Base-by-base conservation (phyloP, 2,329 filamentous ascomycete species). In the Ampelomyces quisqualis region DNA sequence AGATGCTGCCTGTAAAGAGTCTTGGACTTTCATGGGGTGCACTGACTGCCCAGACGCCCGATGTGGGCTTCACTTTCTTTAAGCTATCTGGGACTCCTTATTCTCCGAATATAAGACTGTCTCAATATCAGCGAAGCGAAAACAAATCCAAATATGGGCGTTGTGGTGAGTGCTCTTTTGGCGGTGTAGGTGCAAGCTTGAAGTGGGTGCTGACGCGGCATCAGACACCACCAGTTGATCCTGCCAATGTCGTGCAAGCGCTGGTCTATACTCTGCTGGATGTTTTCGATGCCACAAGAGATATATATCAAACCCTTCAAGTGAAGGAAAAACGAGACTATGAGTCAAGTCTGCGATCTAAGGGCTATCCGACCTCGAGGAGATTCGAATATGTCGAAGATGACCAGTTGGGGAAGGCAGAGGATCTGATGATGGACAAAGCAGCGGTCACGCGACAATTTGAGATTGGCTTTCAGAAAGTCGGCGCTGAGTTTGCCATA, bases 271-370 rank as follows among this genome's bases (percentile, higher is more conserved):
- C 55, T 7, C 40, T 68, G 24, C 34, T 63, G 26, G 63, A 62
- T 27, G 60, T 65, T n/a, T 64, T 68, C 30, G 63, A 67, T 42
- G 62, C 64, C 14, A 59, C 64, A 4, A 53, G 54, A 34, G 65
- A 68, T 45, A 44, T 67, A 2, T 57, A 60, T 23, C 51, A 58
- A 20, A 68, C 60, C 2, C 47, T 68, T 26, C 51, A 44, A 11
- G 43, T 42, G 7, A 68, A 67, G 27, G 62, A 67, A 38, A 61
- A 58, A 44, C 58, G 61, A 32, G 65, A 66, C 21, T 55, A 61
- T 42, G 60, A 66, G 36, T 37, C 51, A 4, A 53, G 38, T 20
- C 41, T 64, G 7, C 48, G 57, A 22, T 50, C 57, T 13, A 65
- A 58, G 36, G 60, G 64, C 2, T 62, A 65, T 36, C 54, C 60